Percentiles rank a stretch among this genome's conserved stretches.
phyloP scores from a whole-genome alignment of 805 yeast genomes.

The Kazachstania kunashirensis region DNA sequence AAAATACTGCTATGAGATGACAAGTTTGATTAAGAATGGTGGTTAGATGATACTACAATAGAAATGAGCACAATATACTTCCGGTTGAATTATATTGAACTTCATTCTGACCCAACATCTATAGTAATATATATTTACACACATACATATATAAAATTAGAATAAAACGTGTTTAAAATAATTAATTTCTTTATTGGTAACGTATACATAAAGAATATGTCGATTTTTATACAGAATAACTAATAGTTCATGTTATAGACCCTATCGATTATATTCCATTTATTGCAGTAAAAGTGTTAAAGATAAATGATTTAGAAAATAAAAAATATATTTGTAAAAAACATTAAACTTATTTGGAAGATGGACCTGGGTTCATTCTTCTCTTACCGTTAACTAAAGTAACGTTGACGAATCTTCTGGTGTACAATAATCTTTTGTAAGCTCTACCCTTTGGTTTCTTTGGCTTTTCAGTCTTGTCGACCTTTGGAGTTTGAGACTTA shows the following conservation, averaged over 20 bases:
- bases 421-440: conserved; percentile 96
- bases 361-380: conserved; percentile 77
- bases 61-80: no score
- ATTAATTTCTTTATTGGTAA: conserved; percentile 2
- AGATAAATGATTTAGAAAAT: neutral
- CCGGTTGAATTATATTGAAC: no score
- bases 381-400: conserved; percentile 97
- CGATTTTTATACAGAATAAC: conserved; percentile 2
- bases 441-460: conserved; percentile 99
- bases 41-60: no score
- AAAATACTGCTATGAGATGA: no score
- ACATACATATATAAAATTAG: no score
- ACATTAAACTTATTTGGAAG: conserved; percentile 6
- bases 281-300: neutral
- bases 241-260: neutral
- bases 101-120: no score
- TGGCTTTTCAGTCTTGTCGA: conserved; percentile 94
- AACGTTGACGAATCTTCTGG: conserved; percentile 98
- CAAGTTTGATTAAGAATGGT: no score
- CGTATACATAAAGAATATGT: conserved; percentile 5
- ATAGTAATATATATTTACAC: no score
- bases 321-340: neutral
- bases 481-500: conserved; percentile 99
- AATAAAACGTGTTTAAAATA: no score
- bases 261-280: neutral